These are phyloP conservation scores for Asterophora lycoperdoides DNA, from an alignment of 768 basidiomycete genomes.

Conservation along the genomic window DNA sequence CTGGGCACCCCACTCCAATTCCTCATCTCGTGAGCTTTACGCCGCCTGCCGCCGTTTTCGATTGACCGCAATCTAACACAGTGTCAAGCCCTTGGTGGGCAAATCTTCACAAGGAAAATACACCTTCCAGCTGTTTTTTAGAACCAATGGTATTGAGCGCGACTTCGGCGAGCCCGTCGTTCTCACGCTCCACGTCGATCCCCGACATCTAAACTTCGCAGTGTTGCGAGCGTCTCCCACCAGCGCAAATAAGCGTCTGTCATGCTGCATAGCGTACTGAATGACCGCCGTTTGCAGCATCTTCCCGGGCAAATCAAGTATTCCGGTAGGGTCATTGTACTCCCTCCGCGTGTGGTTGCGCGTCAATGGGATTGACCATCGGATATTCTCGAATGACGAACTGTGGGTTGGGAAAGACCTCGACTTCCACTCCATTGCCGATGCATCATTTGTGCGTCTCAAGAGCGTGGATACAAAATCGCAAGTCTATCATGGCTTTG, in stretches of 20 bases:
- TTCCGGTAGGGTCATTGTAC: slow-evolving; percentile 51
- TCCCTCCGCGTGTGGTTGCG: slow-evolving; percentile 64
- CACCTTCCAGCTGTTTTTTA: slow-evolving; percentile 50
- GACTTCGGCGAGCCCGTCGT: slow-evolving; percentile 43
- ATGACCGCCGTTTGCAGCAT: slow-evolving; percentile 31
- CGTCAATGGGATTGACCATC: slow-evolving; percentile 53
- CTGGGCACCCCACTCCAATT: slow-evolving; percentile 44
- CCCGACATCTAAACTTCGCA: slow-evolving; percentile 50
- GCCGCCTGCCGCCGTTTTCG: not conserved
- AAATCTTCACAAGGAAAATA: slow-evolving; percentile 42
- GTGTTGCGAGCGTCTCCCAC: slow-evolving; percentile 47
- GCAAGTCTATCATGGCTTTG: slow-evolving; percentile 50
- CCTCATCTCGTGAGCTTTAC: slow-evolving; percentile 44
- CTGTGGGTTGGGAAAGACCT: slow-evolving; percentile 66
- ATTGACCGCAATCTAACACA: slow-evolving; percentile 19
- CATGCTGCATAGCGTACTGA: not conserved
- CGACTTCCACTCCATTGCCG: slow-evolving; percentile 53
- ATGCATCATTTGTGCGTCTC: slow-evolving; percentile 52
- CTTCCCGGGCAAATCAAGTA: slow-evolving; percentile 54
- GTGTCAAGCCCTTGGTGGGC: slow-evolving; percentile 43
- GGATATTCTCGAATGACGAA: slow-evolving; percentile 60
- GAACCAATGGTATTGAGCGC: slow-evolving; percentile 52
- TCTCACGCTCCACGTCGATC: slow-evolving; percentile 48
- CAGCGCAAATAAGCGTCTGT: not conserved
- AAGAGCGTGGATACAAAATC: slow-evolving; percentile 38